Percentiles rank a stretch among this genome's conserved stretches.
phyloP scores from a whole-genome alignment of 257 asterid genomes.

The Solanum chilense region DNA sequence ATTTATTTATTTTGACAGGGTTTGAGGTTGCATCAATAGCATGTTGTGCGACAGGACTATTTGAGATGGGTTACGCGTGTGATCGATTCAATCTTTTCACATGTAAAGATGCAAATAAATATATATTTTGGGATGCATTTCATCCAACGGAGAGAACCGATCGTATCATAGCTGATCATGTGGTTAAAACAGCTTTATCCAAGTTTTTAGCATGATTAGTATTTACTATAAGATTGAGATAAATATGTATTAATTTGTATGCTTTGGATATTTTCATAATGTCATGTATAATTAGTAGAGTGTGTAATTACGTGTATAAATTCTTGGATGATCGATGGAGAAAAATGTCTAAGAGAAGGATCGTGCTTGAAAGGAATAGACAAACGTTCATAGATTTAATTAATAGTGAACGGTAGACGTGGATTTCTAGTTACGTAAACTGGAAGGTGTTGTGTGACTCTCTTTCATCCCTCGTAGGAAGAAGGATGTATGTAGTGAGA shows the following conservation, averaged over 20 bases:
- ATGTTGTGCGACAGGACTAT: conserved; percentile 83
- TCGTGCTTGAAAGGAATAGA: background rate
- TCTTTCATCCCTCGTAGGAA: background rate
- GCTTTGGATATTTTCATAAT: background rate
- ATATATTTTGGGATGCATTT: conserved; percentile 86
- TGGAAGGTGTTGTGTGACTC: background rate
- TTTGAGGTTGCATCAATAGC: conserved; percentile 42
- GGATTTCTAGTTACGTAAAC: background rate
- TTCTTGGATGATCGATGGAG: background rate
- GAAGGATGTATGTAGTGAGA: background rate
- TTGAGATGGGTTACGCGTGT: conserved; percentile 74
- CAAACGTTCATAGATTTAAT: background rate
- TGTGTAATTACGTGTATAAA: background rate
- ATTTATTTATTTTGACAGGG: conserved; percentile 24
- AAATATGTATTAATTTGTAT: background rate
- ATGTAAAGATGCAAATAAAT: conserved; percentile 56
- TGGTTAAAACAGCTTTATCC: conserved; percentile 29
- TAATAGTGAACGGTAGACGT: background rate
- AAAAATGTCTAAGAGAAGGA: background rate
- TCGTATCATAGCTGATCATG: conserved; percentile 33
- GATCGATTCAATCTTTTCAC: conserved; percentile 39
- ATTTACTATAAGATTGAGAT: background rate
- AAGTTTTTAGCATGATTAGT: conserved; percentile 15
- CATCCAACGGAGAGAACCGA: conserved; percentile 74
- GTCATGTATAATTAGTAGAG: background rate